Percentiles rank a stretch among this genome's conserved stretches.
Conservation (phyloP, 441 rosid species). For the Capsella rubella region DNA sequence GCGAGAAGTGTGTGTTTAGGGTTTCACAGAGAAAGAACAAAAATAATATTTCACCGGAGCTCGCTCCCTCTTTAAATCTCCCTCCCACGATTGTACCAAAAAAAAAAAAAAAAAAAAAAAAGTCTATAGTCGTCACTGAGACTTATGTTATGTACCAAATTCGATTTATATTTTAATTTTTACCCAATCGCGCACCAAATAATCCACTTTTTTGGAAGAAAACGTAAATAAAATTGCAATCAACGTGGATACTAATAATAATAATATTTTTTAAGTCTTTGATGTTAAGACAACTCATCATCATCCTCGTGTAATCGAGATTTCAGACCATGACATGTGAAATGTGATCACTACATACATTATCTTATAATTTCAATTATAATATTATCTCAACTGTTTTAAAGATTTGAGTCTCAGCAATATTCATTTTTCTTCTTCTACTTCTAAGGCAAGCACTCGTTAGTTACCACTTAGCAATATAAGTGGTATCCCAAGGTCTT, state of each 20-base stretch:
- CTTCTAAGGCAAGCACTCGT: too few relatives aligned
- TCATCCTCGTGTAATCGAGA: not conserved
- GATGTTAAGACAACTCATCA: not conserved
- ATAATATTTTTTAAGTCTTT: not conserved
- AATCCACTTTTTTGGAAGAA: not conserved
- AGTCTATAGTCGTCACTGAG: too few relatives aligned
- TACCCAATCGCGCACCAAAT: not conserved
- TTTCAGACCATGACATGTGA: not conserved
- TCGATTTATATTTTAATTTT: too few relatives aligned
- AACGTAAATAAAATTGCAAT: not conserved
- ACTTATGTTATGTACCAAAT: too few relatives aligned
- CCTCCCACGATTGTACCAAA: slow-evolving; percentile 23
- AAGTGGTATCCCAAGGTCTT: not conserved
- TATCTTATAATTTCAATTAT: too few relatives aligned
- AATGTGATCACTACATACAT: not conserved
- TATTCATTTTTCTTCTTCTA: too few relatives aligned
- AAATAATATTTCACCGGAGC: slow-evolving; percentile 9
- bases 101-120: too few relatives aligned
- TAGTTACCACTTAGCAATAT: too few relatives aligned
- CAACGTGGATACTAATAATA: not conserved
- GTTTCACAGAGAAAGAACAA: slow-evolving; percentile 7
- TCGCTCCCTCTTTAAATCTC: slow-evolving; percentile 21
- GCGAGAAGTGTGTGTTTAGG: slow-evolving; percentile 31
- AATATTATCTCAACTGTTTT: too few relatives aligned
- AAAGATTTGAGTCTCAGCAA: too few relatives aligned